Conservation (phyloP, 306 rosid species). For the Cyclanthera cordifolia region DNA sequence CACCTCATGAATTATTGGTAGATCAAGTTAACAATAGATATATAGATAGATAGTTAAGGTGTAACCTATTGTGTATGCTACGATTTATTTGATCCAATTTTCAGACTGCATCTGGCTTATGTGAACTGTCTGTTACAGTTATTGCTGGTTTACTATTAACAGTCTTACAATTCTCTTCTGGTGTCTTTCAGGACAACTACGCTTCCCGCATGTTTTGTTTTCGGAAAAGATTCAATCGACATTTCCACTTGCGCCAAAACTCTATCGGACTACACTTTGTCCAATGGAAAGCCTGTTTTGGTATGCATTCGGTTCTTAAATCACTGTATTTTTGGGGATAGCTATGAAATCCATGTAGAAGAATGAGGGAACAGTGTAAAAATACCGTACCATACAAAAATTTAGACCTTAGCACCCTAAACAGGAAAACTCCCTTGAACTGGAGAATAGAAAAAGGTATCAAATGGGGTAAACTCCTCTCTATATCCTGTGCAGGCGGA, state of each 20-base stretch:
- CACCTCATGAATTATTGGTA: not conserved
- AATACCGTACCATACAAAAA: not conserved
- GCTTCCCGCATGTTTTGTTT: slow-evolving; percentile 64
- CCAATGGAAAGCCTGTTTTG: slow-evolving; percentile 42
- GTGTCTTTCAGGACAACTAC: slow-evolving; percentile 49
- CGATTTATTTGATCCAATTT: not conserved
- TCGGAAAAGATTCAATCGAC: slow-evolving; percentile 61
- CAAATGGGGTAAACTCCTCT: too few species aligned
- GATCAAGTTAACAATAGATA: not conserved
- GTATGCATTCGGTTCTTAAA: slow-evolving; percentile 21
- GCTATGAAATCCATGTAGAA: not conserved
- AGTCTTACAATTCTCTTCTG: not conserved
- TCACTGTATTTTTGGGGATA: not conserved
- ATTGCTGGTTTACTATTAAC: not conserved
- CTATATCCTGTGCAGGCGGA: not conserved
- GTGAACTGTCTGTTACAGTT: not conserved
- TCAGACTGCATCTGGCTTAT: not conserved
- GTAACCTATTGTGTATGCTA: not conserved
- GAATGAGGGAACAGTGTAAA: not conserved
- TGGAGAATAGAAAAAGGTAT: too few species aligned
- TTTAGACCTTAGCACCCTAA: not conserved
- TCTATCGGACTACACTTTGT: slow-evolving; percentile 26
- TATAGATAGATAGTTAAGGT: not conserved
- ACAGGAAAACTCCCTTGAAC: not conserved
- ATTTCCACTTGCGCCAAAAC: slow-evolving; percentile 35